phyloP scores from a whole-genome alignment of 208 protist genomes.

The Phytomonas sp. region DNA sequence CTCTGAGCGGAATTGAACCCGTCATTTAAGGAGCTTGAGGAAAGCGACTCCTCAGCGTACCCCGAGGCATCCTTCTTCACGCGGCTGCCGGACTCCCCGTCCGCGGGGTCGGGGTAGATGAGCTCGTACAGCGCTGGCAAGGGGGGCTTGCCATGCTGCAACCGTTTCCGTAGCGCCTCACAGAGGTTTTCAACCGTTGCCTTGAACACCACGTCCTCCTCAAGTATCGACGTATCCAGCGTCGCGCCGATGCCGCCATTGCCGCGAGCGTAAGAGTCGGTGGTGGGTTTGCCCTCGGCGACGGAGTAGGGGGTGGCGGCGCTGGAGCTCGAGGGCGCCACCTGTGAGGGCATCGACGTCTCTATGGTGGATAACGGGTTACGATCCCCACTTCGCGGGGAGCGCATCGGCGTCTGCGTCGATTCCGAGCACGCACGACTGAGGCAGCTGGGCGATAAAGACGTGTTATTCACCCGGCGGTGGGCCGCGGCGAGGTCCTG shows the following conservation, averaged over 20 bases:
- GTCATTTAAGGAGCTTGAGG: slow-evolving; percentile 23
- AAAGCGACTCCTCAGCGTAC: slow-evolving; percentile 13
- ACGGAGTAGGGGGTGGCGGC: slow-evolving; percentile 19
- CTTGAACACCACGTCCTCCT: slow-evolving; percentile 20
- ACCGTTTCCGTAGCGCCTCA: slow-evolving; percentile 23
- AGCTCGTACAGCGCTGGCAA: slow-evolving; percentile 25
- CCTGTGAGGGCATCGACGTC: slow-evolving; percentile 13
- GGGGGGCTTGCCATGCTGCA: slow-evolving; percentile 45
- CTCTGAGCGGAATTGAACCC: slow-evolving; percentile 52
- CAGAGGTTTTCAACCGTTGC: slow-evolving; percentile 29
- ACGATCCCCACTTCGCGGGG: too few relatives aligned
- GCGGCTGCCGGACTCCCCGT: slow-evolving; percentile 8
- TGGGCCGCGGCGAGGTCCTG: slow-evolving; percentile 27
- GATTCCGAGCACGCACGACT: too few relatives aligned
- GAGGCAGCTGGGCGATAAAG: too few relatives aligned
- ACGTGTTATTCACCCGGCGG: slow-evolving; percentile 17
- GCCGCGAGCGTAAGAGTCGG: slow-evolving; percentile 10
- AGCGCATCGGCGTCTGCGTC: too few relatives aligned
- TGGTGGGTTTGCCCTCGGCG: slow-evolving; percentile 12
- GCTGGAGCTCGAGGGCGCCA: too few relatives aligned
- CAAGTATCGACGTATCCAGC: slow-evolving; percentile 14
- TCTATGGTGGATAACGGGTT: slow-evolving; percentile 4
- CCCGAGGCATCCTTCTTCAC: slow-evolving; percentile 7
- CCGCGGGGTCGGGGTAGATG: slow-evolving; percentile 25
- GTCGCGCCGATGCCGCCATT: slow-evolving; percentile 3